Evolutionary conservation across 345 rosid species (phyloP), one percentile per base, ranked within the genome.

Genomic region (Erysimum cheiranthoides): DNA sequence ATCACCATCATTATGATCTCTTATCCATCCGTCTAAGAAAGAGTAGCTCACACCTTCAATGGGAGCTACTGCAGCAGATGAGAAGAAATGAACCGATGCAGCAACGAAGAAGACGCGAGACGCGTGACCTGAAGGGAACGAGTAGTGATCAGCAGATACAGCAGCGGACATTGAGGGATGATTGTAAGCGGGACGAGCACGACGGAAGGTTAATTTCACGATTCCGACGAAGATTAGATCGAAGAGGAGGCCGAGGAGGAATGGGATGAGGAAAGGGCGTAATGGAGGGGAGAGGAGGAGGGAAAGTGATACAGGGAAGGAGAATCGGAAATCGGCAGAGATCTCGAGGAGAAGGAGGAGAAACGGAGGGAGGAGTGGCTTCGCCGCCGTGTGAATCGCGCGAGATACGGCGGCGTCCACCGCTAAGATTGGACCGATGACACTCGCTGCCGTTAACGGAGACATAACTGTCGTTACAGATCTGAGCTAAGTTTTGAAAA

Each of bases 41-140:
- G 63, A 6, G 18, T 38, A 68, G 65, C 65, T 58, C 5, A 13
- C 46, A 28, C 0, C 45, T 0, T 2, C 61, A 17, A 14, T 1
- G 1, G 50, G 11, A 43, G 59, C 34, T 18, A 6, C 13, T 28
- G 47, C 77, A 4, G 59, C 69, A 4, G 67, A 59, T 5, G 73
- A 42, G 0, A 84, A 81, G 61, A 89, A 86, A 30, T 71, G 85
- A 59, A 90, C 76, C 39, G 89, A 67, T 0, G 91, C 79, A 4
- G 97, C 96, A 25, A 88, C 78, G 78, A 88, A 82, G 81, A 76
- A 89, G 51, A 95, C 96, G 34, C 97, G 89, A 11, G 97, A 89
- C 6, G 99, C 86, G 84, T 95, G 97, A 56, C 99, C 97, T 10
- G 97, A 90, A 70, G 97, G 99, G 66, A 95, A 92, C 28, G 99